Percentiles rank a stretch among this genome's conserved stretches.
Evolutionary conservation across 805 yeast genomes (phyloP).

Genomic region (Ogataea populi-albae): DNA sequence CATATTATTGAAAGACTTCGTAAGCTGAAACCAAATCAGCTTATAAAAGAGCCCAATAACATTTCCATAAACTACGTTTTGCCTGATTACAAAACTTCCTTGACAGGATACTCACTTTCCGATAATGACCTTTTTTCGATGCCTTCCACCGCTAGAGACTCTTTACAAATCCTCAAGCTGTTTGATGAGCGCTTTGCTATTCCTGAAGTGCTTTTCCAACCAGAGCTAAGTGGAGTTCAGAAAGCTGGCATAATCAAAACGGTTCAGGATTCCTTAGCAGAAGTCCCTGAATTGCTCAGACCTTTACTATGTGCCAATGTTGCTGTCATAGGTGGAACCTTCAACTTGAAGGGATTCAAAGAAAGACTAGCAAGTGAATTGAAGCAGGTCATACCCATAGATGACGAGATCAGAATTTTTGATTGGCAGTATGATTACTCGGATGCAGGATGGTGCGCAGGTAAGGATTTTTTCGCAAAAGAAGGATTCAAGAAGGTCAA

Average conservation of each 20-base stretch:
- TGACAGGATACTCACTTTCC: constrained; percentile 55
- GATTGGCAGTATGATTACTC: constrained; percentile 39
- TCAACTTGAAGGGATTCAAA: constrained; percentile 65
- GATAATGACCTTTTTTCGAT: constrained; percentile 13
- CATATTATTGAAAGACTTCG: constrained; percentile 26
- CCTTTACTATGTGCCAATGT: constrained; percentile 81
- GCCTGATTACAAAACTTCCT: constrained; percentile 83
- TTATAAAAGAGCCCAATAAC: constrained; percentile 24
- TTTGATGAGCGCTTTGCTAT: constrained; percentile 84
- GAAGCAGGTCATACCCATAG: constrained; percentile 65
- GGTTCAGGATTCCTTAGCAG: constrained; percentile 62
- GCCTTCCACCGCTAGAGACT: constrained; percentile 9
- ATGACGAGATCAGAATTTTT: constrained; percentile 58
- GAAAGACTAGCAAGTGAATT: constrained; percentile 60
- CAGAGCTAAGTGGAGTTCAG: constrained; percentile 72
- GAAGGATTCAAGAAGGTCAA: constrained; percentile 49
- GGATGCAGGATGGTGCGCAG: constrained; percentile 50
- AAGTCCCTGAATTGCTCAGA: constrained; percentile 68
- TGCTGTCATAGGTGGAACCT: constrained; percentile 78
- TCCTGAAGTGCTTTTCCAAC: constrained; percentile 86
- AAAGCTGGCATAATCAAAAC: constrained; percentile 77
- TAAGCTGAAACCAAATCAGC: constrained; percentile 17
- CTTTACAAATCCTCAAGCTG: constrained; percentile 57
- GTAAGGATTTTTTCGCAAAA: constrained; percentile 43
- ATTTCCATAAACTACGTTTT: constrained; percentile 67